These are phyloP conservation scores for Stagonosporopsis rhizophila DNA, from an alignment of 2,329 filamentous ascomycete genomes.

Conservation along the genomic window DNA sequence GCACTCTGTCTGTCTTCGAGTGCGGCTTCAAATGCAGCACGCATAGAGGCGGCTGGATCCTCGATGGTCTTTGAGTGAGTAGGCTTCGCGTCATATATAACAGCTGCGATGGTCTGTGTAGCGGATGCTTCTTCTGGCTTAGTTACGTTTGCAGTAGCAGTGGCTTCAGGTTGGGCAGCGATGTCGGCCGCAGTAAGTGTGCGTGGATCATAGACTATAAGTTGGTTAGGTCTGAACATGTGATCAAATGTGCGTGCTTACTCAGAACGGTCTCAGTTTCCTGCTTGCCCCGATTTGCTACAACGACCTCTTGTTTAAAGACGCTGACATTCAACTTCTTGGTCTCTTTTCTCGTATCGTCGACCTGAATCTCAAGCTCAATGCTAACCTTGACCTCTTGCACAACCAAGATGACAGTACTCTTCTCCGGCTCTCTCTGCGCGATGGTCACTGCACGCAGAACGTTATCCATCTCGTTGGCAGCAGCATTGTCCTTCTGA, in stretches of 20 bases:
- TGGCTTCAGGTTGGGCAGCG: neutral
- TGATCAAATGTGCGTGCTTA: neutral
- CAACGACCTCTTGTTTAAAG: slow-evolving; percentile 11
- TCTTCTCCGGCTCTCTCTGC: slow-evolving; percentile 4
- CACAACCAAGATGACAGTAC: slow-evolving; percentile 6
- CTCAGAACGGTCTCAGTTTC: slow-evolving; percentile 9
- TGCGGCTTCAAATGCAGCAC: neutral
- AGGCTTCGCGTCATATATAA: slow-evolving; percentile 11
- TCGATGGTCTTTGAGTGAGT: neutral
- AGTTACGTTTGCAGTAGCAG: neutral
- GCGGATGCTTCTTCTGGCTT: neutral
- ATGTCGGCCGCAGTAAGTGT: slow-evolving; percentile 1
- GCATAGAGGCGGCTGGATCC: slow-evolving; percentile 6
- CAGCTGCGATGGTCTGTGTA: neutral
- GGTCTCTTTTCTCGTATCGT: neutral
- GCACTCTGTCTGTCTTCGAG: neutral
- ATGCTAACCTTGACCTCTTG: neutral
- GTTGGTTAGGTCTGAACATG: neutral
- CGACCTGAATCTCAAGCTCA: neutral
- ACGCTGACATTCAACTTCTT: neutral
- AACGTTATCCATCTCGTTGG: slow-evolving; percentile 5
- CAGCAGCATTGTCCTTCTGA: slow-evolving; percentile 4
- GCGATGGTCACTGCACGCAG: slow-evolving; percentile 1
- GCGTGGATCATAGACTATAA: slow-evolving; percentile 4
- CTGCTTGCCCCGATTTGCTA: slow-evolving; percentile 10